These are phyloP conservation scores for Hemileia vastatrix DNA, from an alignment of 1,284 basidiomycete genomes.

Conservation along the genomic window DNA sequence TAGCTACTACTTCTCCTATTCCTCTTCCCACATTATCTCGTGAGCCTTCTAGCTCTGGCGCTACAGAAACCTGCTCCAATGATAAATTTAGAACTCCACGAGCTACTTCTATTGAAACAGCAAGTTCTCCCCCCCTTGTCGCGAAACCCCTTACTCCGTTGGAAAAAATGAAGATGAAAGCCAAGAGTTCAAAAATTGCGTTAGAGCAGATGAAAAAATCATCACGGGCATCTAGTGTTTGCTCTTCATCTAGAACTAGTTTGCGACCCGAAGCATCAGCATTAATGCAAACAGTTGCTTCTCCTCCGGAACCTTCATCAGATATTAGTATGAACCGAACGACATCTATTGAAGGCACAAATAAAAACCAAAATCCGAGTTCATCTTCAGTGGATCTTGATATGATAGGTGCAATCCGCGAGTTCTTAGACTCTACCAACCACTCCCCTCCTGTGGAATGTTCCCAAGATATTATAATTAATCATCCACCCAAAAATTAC, in stretches of 20 bases:
- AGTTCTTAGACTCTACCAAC: too few relatives aligned
- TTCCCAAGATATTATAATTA: too few relatives aligned
- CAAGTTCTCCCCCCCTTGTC: not conserved
- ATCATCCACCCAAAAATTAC: too few relatives aligned
- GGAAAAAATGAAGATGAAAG: not conserved
- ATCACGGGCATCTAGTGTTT: not conserved
- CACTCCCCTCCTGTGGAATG: too few relatives aligned
- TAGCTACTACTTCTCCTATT: not conserved
- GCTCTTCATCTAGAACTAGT: not conserved
- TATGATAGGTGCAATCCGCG: too few relatives aligned
- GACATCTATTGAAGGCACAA: too few relatives aligned
- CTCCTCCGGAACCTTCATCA: not conserved
- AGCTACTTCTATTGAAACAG: not conserved
- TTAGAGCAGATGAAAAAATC: not conserved
- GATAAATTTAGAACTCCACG: not conserved
- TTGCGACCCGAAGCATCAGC: not conserved
- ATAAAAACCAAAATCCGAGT: too few relatives aligned
- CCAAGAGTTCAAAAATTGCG: not conserved
- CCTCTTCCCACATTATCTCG: not conserved
- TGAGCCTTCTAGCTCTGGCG: not conserved
- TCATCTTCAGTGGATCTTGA: too few relatives aligned
- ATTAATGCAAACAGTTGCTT: not conserved
- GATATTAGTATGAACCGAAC: too few relatives aligned
- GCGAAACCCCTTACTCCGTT: not conserved
- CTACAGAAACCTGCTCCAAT: not conserved